Evolutionary conservation across 345 rosid genomes (phyloP), one percentile per base, ranked within the genome.

Genomic region (Barbarea vulgaris): DNA sequence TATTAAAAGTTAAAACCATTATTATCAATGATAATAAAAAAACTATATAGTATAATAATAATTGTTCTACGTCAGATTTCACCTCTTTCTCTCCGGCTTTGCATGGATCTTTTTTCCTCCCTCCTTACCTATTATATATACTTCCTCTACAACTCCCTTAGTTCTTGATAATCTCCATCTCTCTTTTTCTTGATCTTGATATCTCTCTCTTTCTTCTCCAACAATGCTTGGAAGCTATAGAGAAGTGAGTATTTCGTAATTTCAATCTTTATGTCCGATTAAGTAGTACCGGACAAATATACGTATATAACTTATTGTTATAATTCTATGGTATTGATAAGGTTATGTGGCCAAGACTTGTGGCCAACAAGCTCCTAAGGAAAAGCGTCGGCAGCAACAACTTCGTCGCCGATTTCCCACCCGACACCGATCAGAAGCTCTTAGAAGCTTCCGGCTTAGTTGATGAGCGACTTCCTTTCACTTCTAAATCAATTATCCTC

Each of bases 311-410:
- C 21, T 57, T 34, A 28, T 47, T 19, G 4, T 34, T 47, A 3
- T 33, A 47, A 33, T n/a, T 34, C 3, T 53, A 21, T 55, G 58
- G 9, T 54, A 53, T 37, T 52, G 61, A 42, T 64, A 50, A 87
- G 89, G 84, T 91, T 69, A 88, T 87, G 90, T 88, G 91, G 96
- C 93, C 90, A 28, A 86, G 84, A 84, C 80, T 90, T 72, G 86
- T 90, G 30, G 93, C 86, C 22, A 90, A 77, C 78, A 93, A 90
- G 83, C 34, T 87, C 81, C 80, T 93, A 28, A 76, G 82, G 74
- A 88, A 80, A 69, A 74, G 85, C 58, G 58, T 84, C 44, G 91
- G 96, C n/a, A 85, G 89, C 89, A 87, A 75, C 80, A 89, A 83
- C 71, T 93, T 93, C n/a, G 86, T 86, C 0, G 87, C 98, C 0